These are phyloP conservation scores for Leccinum truebloodii DNA, from an alignment of 768 basidiomycete species.

Conservation along the genomic window DNA sequence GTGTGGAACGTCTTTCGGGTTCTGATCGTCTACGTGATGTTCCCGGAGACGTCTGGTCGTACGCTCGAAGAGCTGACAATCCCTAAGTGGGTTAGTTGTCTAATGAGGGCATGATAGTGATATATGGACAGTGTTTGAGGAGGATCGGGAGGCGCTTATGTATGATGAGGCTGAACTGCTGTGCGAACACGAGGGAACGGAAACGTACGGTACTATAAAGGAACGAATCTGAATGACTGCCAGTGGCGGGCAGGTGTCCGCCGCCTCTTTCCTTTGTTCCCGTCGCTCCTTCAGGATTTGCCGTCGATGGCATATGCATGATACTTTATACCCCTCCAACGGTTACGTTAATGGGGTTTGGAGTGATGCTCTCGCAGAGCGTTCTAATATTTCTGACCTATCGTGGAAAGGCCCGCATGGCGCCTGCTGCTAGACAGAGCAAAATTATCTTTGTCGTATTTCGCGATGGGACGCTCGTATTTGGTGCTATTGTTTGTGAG, in stretches of 20 bases:
- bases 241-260: background rate
- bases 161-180: background rate
- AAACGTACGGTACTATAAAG: background rate
- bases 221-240: background rate
- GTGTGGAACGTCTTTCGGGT: background rate
- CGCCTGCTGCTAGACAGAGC: slow-evolving; percentile 13
- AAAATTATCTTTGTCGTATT: slow-evolving; percentile 13
- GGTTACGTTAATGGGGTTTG: background rate
- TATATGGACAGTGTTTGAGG: background rate
- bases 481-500: slow-evolving; percentile 11
- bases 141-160: background rate
- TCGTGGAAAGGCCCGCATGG: slow-evolving; percentile 14
- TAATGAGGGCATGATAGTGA: background rate
- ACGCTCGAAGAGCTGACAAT: background rate
- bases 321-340: no score
- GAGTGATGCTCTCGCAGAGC: slow-evolving; percentile 13
- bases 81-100: background rate
- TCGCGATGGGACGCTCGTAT: slow-evolving; percentile 20
- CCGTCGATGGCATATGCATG: no score
- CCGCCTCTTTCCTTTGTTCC: no score
- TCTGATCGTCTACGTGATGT: background rate
- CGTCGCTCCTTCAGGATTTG: no score
- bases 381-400: slow-evolving; percentile 18
- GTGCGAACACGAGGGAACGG: background rate
- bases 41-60: background rate